phyloP scores from a whole-genome alignment of 306 rosid species.

The Boehmeria nivea region DNA sequence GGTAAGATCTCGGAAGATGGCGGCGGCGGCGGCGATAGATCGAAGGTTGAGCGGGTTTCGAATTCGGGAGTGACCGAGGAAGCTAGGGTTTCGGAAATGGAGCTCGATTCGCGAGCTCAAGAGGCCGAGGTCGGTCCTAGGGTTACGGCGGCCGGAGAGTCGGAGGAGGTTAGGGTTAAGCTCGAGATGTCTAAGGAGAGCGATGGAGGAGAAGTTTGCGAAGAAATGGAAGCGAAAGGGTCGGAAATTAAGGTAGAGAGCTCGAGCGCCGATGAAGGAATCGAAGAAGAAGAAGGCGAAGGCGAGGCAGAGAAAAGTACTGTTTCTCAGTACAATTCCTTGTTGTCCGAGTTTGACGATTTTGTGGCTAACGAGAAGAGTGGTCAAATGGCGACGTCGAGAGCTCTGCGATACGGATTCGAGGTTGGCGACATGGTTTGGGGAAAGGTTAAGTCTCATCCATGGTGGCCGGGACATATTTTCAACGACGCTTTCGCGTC shows the following conservation, averaged over 20 bases:
- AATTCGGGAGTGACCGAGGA: conserved; percentile 13
- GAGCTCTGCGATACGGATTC: conserved; percentile 56
- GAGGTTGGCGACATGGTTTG: conserved; percentile 92
- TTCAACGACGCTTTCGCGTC: conserved; percentile 70
- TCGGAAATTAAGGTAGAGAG: conserved; percentile 18
- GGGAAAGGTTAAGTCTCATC: conserved; percentile 99
- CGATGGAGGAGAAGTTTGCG: too few species aligned
- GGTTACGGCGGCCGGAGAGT: too few species aligned
- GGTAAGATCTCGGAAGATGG: conserved; percentile 18
- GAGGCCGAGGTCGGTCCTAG: conserved; percentile 25
- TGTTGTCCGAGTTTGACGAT: conserved; percentile 71
- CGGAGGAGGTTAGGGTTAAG: conserved; percentile 25
- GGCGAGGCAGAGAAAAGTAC: conserved; percentile 22
- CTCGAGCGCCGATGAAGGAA: conserved; percentile 21
- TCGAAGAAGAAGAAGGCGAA: conserved; percentile 19
- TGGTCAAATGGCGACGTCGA: conserved; percentile 45
- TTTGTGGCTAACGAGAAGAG: conserved; percentile 67
- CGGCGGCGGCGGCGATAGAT: conserved; percentile 6
- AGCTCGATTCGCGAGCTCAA: conserved; percentile 35
- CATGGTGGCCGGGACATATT: conserved; percentile 99
- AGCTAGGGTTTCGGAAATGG: conserved; percentile 36
- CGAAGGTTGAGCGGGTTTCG: conserved; percentile 8
- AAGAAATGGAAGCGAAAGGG: conserved; percentile 16
- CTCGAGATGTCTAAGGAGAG: conserved; percentile 39
- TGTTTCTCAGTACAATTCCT: conserved; percentile 36